phyloP scores from a whole-genome alignment of 2,329 filamentous ascomycete genomes.

The Sphaceloma murrayae region DNA sequence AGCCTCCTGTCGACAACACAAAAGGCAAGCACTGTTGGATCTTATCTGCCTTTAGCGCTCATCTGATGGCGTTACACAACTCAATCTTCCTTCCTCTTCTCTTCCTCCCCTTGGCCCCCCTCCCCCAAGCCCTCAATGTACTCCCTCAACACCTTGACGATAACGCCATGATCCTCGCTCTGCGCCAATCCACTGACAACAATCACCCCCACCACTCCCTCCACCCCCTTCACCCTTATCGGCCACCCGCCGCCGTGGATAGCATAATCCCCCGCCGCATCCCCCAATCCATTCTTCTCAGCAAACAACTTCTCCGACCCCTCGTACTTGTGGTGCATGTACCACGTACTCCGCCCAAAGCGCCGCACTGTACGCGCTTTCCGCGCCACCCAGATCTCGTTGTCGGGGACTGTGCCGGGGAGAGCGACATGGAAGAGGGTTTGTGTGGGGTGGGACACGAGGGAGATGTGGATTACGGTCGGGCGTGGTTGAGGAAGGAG shows the following conservation, averaged over 20 bases:
- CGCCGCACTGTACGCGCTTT: conserved; percentile 64
- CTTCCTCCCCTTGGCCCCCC: conserved; percentile 26
- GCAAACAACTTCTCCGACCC: conserved; percentile 57
- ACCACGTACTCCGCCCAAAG: conserved; percentile 62
- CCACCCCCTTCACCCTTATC: conserved; percentile 60
- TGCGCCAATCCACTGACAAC: conserved; percentile 69
- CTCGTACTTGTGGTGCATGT: conserved; percentile 56
- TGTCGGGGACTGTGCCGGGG: conserved; percentile 57
- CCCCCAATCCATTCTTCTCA: conserved; percentile 53
- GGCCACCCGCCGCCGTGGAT: conserved; percentile 72
- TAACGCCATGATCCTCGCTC: conserved; percentile 66
- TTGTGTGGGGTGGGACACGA: conserved; percentile 46
- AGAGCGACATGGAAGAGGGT: conserved; percentile 60
- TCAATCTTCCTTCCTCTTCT: conserved; percentile 36
- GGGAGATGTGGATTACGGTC: conserved; percentile 54
- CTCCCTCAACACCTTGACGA: conserved; percentile 58
- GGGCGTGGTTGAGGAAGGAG: conserved; percentile 48
- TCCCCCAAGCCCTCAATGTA: conserved; percentile 31
- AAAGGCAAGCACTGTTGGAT: no score
- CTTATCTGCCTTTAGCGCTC: no score
- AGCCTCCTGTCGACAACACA: no score
- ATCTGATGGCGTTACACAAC: neutral
- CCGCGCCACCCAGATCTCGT: conserved; percentile 46
- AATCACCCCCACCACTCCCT: conserved; percentile 65
- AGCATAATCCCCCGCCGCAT: conserved; percentile 52